Conservation (phyloP, 1,139 yeast genomes). For the Magnusiomyces ingens region DNA sequence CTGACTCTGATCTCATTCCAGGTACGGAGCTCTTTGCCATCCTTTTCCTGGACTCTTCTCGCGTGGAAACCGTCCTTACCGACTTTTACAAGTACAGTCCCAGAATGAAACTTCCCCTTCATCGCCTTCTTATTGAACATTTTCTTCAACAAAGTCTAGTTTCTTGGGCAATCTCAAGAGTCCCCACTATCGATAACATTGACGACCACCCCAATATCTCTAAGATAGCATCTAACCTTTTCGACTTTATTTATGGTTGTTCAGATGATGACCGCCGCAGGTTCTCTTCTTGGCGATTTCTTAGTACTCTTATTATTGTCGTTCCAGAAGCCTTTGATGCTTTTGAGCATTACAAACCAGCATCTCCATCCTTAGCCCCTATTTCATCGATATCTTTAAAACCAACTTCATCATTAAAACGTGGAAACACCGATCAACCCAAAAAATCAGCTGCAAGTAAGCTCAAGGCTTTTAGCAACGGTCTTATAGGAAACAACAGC, state of each 20-base stretch:
- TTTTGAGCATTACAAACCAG: constrained; percentile 6
- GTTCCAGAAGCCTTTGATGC: constrained; percentile 9
- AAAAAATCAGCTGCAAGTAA: constrained; percentile 1
- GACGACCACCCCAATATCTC: constrained; percentile 9
- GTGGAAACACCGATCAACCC: too few relatives aligned
- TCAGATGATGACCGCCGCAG: constrained; percentile 14
- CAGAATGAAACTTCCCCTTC: constrained; percentile 43
- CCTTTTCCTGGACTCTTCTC: constrained; percentile 41
- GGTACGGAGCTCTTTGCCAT: constrained; percentile 48
- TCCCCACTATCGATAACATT: constrained; percentile 6
- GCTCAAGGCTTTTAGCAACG: constrained; percentile 1
- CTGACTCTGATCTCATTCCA: constrained; percentile 37
- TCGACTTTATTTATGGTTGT: constrained; percentile 12
- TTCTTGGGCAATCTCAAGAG: constrained; percentile 38
- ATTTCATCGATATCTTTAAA: background rate
- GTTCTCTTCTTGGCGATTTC: constrained; percentile 12
- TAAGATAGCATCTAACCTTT: constrained; percentile 9
- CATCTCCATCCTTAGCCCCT: background rate
- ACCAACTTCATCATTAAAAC: background rate
- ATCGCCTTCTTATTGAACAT: constrained; percentile 48
- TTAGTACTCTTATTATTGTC: constrained; percentile 11
- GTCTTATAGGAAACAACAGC: background rate
- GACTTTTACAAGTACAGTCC: constrained; percentile 39
- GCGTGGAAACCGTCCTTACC: constrained; percentile 37
- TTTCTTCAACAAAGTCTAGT: constrained; percentile 46